Evolutionary conservation across 176 grass and related monocot species (phyloP), one percentile per base, ranked within the genome.

Genomic region (Ensete glaucum): DNA sequence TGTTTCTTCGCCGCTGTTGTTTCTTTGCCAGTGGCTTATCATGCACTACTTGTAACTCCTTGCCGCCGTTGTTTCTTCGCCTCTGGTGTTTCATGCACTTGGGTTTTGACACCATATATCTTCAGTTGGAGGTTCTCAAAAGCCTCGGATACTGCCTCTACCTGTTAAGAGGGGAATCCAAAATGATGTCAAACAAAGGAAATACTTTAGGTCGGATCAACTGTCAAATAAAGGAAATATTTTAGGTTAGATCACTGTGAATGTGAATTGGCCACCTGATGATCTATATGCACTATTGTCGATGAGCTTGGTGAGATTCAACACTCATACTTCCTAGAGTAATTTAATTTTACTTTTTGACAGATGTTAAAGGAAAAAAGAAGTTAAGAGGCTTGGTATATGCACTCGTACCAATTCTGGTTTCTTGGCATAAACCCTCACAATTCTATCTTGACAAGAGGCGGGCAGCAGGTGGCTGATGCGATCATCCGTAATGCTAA

Each of bases 41-140:
- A 51, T 98, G 94, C 53, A 98, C 90, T 53, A 29, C 29, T 43
- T 43, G 5, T 34, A 34, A 34, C 3, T n/a, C 29, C 11, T 21
- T 50, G 52, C 9, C 1, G 1, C 43, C 85, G 80, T 14, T 67
- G 71, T 76, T 67, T 79, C 80, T 89, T 97, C 77, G 92, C 93
- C 78, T 88, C 89, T 23, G 94, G 94, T 3, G 88, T 98, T 19
- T 85, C 88, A 51, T 98, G 94, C 54, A 98, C 90, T 53, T 98
- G 94, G 50, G 85, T 83, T 85, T 98, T 98, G 22, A 83, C 82
- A 14, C 90, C 94, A 19, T 98, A 98, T 62, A 85, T 91, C 52
- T 71, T 84, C 78, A 97, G 0, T 56, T 97, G 94, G 19, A 97
- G 79, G 63, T 97, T 97, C 75, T 97, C 94, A 58, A 97, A 97